Conservation (phyloP, 2,329 filamentous ascomycete genomes). For the Verticillium nonalfalfae region DNA sequence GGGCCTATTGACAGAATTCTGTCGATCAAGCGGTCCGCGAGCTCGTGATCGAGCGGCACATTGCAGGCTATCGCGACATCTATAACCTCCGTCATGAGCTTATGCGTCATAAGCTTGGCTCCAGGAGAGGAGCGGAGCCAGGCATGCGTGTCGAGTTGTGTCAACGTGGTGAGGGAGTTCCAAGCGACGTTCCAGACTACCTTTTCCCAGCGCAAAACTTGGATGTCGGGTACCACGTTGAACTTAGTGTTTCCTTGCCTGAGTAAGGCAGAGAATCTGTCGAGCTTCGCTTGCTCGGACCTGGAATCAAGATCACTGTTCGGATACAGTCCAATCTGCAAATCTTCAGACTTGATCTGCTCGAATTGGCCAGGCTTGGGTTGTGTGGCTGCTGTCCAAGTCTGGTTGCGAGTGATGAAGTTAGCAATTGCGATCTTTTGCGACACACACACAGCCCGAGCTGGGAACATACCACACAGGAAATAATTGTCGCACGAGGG, state of each 20-base stretch:
- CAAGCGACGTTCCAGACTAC: slow-evolving; percentile 54
- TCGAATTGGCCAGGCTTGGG: slow-evolving; percentile 37
- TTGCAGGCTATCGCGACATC: slow-evolving; percentile 50
- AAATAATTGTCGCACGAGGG: slow-evolving; percentile 45
- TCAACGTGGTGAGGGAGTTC: slow-evolving; percentile 54
- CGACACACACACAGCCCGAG: background rate
- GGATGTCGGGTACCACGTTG: slow-evolving; percentile 45
- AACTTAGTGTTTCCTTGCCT: slow-evolving; percentile 34
- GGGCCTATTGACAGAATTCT: slow-evolving; percentile 38
- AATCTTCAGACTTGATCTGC: slow-evolving; percentile 46
- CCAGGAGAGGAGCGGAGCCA: slow-evolving; percentile 38
- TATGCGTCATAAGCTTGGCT: slow-evolving; percentile 41
- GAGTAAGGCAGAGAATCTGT: slow-evolving; percentile 32
- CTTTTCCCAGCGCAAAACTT: slow-evolving; percentile 53
- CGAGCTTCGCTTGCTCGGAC: slow-evolving; percentile 28
- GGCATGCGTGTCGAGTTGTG: slow-evolving; percentile 42
- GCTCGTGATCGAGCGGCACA: slow-evolving; percentile 35
- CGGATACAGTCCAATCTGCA: slow-evolving; percentile 46
- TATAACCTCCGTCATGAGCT: slow-evolving; percentile 46
- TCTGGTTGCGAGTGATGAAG: slow-evolving; percentile 18
- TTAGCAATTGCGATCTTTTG: background rate
- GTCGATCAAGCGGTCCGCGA: slow-evolving; percentile 39
- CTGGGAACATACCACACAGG: slow-evolving; percentile 38
- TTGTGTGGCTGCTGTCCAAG: slow-evolving; percentile 48
- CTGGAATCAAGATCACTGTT: slow-evolving; percentile 21